Conservation (phyloP, 78 protist genomes). For the Emiliania huxleyi region DNA sequence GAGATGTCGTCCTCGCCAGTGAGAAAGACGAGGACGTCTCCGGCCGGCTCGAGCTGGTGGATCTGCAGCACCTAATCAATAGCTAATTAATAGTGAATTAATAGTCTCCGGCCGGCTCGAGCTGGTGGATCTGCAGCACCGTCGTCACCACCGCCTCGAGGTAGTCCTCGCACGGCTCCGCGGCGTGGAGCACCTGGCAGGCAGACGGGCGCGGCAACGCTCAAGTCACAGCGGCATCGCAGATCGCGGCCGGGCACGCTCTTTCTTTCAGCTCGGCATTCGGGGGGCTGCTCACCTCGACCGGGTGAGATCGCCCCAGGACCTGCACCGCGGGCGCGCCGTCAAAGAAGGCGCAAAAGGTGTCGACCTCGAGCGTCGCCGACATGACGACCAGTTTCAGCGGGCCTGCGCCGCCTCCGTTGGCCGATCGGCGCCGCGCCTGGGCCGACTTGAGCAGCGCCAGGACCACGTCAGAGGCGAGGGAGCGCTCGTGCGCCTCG, state of each 20-base stretch:
- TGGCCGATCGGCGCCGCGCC: neutral
- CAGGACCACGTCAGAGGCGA: conserved; percentile 81
- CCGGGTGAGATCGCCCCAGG: conserved; percentile 20
- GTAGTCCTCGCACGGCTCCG: conserved; percentile 32
- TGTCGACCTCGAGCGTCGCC: conserved; percentile 84
- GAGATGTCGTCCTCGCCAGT: conserved; percentile 93
- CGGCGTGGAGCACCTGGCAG: neutral
- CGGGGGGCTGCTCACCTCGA: too few species aligned
- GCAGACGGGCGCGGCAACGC: too few species aligned
- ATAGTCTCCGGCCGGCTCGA: conserved; percentile 84
- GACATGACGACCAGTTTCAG: conserved; percentile 70
- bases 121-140: conserved; percentile 60
- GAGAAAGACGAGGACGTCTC: conserved; percentile 89
- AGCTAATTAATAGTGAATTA: too few species aligned
- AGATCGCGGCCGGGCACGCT: too few species aligned
- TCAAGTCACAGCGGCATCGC: too few species aligned
- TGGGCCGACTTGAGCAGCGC: conserved; percentile 65
- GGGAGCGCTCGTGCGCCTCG: conserved; percentile 91
- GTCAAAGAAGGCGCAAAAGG: conserved; percentile 40
- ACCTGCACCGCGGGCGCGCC: neutral
- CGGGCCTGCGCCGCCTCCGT: neutral
- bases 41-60: conserved; percentile 52
- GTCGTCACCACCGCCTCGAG: conserved; percentile 55
- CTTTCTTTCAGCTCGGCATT: too few species aligned
- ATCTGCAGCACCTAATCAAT: too few species aligned